Evolutionary conservation across 768 basidiomycete species (phyloP).

Genomic region (Pisolithus marmoratus): DNA sequence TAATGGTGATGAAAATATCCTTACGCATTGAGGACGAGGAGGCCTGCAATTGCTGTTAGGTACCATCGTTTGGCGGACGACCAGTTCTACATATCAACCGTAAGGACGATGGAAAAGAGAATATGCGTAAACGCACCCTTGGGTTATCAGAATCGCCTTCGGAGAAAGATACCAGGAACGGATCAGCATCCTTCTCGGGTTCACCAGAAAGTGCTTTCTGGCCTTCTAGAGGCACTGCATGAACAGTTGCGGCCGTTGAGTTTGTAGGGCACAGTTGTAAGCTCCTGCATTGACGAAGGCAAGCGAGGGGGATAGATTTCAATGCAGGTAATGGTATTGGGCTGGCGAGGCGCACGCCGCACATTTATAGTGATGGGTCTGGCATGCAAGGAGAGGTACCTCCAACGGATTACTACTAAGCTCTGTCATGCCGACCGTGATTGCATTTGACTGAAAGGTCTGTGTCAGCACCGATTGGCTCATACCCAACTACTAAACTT

Average conservation of each 20-base stretch:
- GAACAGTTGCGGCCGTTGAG: background rate
- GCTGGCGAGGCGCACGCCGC: too few relatives aligned
- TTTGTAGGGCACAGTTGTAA: too few relatives aligned
- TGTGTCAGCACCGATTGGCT: background rate
- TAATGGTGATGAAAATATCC: conserved; percentile 13
- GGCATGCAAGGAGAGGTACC: too few relatives aligned
- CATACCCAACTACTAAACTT: background rate
- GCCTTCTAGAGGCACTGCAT: background rate
- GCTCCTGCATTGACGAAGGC: too few relatives aligned
- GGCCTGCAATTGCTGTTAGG: conserved; percentile 41
- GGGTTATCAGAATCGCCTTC: conserved; percentile 41
- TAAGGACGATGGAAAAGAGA: background rate
- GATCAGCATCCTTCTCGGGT: conserved; percentile 12
- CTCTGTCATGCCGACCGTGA: background rate
- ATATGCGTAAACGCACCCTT: conserved; percentile 28
- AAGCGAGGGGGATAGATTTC: too few relatives aligned
- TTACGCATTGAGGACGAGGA: conserved; percentile 53
- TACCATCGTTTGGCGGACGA: conserved; percentile 42
- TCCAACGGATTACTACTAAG: too few relatives aligned
- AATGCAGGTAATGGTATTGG: too few relatives aligned
- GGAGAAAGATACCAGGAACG: conserved; percentile 27
- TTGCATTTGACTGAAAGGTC: background rate
- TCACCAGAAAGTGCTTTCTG: background rate
- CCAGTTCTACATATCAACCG: conserved; percentile 40
- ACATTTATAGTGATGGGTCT: too few relatives aligned